These are phyloP conservation scores for Lyophyllum semitale DNA, from an alignment of 768 basidiomycete species.

Conservation along the genomic window DNA sequence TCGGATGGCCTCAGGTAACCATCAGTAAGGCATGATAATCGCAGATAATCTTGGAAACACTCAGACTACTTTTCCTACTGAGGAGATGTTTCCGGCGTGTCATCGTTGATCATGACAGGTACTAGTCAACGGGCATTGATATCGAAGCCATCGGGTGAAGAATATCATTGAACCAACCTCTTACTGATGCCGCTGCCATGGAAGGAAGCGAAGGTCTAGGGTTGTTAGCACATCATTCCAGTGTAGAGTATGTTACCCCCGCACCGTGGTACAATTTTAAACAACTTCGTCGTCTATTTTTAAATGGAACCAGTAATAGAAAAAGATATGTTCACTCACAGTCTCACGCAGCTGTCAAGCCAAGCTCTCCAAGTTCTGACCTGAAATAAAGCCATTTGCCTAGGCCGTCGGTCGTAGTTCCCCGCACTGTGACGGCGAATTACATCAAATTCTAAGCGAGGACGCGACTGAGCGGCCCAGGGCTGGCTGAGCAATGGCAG, in stretches of 20 bases:
- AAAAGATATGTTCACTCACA: background rate
- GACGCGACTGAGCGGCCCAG: slow-evolving; percentile 3
- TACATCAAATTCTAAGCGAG: slow-evolving; percentile 8
- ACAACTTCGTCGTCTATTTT: background rate
- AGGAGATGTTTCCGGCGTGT: background rate
- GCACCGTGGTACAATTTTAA: background rate
- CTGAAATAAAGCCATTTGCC: background rate
- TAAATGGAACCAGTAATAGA: background rate
- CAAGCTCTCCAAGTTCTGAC: background rate
- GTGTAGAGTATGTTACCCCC: background rate
- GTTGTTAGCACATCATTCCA: background rate
- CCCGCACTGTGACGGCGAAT: background rate
- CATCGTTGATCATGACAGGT: slow-evolving; percentile 2
- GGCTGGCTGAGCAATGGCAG: background rate
- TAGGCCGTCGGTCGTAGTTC: background rate
- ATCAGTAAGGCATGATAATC: background rate
- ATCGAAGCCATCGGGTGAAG: background rate
- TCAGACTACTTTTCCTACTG: background rate
- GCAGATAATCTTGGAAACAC: background rate
- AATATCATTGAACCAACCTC: background rate
- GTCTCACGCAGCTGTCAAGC: background rate
- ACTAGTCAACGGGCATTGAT: background rate
- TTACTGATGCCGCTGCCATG: background rate
- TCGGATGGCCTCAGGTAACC: background rate
- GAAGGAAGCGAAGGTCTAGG: no score